Base-by-base conservation (phyloP, 495 filamentous ascomycete genomes). In the Penicillium ochrochloron region DNA sequence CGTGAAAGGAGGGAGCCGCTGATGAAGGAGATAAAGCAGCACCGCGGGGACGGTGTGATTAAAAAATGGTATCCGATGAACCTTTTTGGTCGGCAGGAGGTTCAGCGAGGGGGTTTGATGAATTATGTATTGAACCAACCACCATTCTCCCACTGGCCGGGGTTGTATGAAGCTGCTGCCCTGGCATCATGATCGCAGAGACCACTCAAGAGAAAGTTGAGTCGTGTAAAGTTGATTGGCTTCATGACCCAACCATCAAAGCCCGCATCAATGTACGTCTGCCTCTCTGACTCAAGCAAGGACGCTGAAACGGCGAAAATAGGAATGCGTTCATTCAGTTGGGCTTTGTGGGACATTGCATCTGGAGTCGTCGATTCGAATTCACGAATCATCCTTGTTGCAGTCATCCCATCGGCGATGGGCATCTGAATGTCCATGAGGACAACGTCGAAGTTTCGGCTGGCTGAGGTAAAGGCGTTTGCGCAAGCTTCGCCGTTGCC, bases 361-460 rank as follows among this genome's bases (percentile, higher is more conserved):
- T 84, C 74, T 1, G 66, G 39, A 4, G 88, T 77, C 4, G 77
- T 72, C 3, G 60, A 59, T 62, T 97, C 94, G 61, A 85, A 85
- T 3, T 86, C 82, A 21, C 94, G 87, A 62, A 97, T 96, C 82
- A 90, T 87, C 72, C 90, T 88, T 1, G 93, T 92, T 7, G 92
- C 89, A n/a, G 83, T 85, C 35, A 93, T 84, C 41, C 94, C 94
- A 68, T 97, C 93, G 54, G 94, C 90, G 56, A 97, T 96, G 14
- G 94, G 94, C 94, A 97, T 97, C 89, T 97, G 93, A 79, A 97
- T 93, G 71, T 98, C 94, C 94, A 98, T 98, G 70, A 98, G 81
- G 19, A 98, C 81, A n/a, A 94, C 88, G 74, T 98, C 93, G 67
- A 89, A 96, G 17, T 59, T 73, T 46, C 68, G 70, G 1, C 85